Base-by-base conservation (phyloP, 2,329 filamentous ascomycete species). In the Xylariaceae sp. region DNA sequence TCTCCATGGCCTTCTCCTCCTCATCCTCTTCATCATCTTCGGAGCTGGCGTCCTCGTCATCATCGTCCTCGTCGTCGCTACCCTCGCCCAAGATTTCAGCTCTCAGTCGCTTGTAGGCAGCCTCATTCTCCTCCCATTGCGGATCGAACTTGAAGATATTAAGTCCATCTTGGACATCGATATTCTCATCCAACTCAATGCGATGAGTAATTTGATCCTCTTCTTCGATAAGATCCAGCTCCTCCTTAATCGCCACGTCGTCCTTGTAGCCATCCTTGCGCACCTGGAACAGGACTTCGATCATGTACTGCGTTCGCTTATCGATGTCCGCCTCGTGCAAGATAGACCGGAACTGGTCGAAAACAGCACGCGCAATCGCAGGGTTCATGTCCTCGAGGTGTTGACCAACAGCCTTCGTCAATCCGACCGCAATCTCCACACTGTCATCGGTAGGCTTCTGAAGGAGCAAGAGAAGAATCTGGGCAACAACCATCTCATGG, bases 271-370 rank as follows among this genome's bases (percentile, higher is more conserved):
- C 89, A 76, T 97, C 93, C 75, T 97, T 96, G 64, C 94, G 85
- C 58, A 97, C 88, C 76, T 99, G 92, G 73, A 99, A 99, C 49
- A 99, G 77, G 4, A 97, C 94, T 74, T 99, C 94, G 59, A 99
- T 93, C 90, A 96, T 96, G 76, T 97, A 99, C 76, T 99, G 94
- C n/a, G 93, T 92, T 65, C 94, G 84, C 80, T 96, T 97, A 72
- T 97, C 93, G 73, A 99, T 96, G 71, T 94, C 92, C 50, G 92
- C 92, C 74, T 99, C 94, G 77, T 99, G 93, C 7, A 99, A 79
- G 64, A 97, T 97, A 68, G 88, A 93, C 68, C 94, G 82, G 78
- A 99, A 96, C 74, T 96, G 92, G 70, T 99, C 94, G 71, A 96
- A 99, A 6, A 99, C 91, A 23, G 88, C 89, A 66, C 93, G 84